phyloP scores from a whole-genome alignment of 2,329 filamentous ascomycete genomes.

The Microsporum audouinii region DNA sequence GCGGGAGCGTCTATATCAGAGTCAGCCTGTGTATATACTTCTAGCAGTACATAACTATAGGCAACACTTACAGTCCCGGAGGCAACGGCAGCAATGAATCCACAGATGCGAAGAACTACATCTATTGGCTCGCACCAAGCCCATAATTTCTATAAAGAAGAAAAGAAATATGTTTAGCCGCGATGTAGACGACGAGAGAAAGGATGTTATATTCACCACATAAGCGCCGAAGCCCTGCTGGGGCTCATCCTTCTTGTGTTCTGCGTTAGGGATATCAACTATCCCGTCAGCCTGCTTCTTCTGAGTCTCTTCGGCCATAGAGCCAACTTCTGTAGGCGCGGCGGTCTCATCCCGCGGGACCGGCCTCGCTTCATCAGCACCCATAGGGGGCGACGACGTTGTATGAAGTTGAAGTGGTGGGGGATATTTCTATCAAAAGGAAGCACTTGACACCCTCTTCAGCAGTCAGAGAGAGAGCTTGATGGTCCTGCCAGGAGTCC shows the following conservation, averaged over 20 bases:
- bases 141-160: constrained; percentile 11
- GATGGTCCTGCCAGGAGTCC: background rate
- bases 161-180: background rate
- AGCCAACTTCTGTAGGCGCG: background rate
- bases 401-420: background rate
- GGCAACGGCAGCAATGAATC: constrained; percentile 9
- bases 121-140: constrained; percentile 11
- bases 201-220: constrained; percentile 8
- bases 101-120: constrained; percentile 9
- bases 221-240: constrained; percentile 11
- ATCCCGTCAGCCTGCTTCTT: constrained; percentile 6
- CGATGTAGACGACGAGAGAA: background rate
- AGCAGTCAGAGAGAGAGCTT: background rate
- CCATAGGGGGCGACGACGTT: background rate
- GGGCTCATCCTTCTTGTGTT: constrained; percentile 6
- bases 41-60: background rate
- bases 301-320: background rate
- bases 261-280: constrained; percentile 7
- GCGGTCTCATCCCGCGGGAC: background rate
- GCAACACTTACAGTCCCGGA: constrained; percentile 8
- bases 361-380: background rate
- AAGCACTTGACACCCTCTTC: background rate
- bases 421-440: background rate
- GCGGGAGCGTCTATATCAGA: constrained; percentile 20
- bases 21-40: background rate